phyloP scores from a whole-genome alignment of 306 rosid species.

The Prunus salicina region DNA sequence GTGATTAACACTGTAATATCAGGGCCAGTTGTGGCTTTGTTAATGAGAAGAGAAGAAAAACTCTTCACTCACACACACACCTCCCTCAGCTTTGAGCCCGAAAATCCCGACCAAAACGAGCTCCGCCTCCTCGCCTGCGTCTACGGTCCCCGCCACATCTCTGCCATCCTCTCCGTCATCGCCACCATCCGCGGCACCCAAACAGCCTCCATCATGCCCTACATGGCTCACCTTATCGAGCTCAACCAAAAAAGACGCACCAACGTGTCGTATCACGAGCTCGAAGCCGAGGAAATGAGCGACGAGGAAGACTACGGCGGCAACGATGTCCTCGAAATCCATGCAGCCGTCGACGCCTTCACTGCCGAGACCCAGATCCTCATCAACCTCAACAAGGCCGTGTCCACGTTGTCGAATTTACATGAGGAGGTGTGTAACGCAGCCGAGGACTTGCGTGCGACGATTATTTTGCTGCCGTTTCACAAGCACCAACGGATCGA shows the following conservation, averaged over 20 bases:
- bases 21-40: conserved; percentile 67
- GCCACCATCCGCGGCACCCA: conserved; percentile 52
- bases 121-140: conserved; percentile 66
- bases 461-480: conserved; percentile 65
- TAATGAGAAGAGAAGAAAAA: conserved; percentile 55
- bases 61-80: conserved; percentile 55
- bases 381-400: conserved; percentile 50
- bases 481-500: conserved; percentile 90
- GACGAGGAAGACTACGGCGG: conserved; percentile 81
- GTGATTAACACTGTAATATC: conserved; percentile 76
- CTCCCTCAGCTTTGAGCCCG: conserved; percentile 36
- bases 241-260: conserved; percentile 55
- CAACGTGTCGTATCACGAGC: conserved; percentile 69
- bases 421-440: conserved; percentile 79
- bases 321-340: conserved; percentile 70
- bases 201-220: conserved; percentile 45
- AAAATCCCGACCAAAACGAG: conserved; percentile 39
- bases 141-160: conserved; percentile 72
- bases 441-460: conserved; percentile 67
- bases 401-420: conserved; percentile 47
- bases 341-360: conserved; percentile 65
- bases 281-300: conserved; percentile 57
- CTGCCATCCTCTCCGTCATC: conserved; percentile 50
- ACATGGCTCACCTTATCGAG: conserved; percentile 71
- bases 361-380: conserved; percentile 51